These are phyloP conservation scores for Globisporangium camurandrum DNA, from an alignment of 352 stramenopile genomes.

Conservation along the genomic window DNA sequence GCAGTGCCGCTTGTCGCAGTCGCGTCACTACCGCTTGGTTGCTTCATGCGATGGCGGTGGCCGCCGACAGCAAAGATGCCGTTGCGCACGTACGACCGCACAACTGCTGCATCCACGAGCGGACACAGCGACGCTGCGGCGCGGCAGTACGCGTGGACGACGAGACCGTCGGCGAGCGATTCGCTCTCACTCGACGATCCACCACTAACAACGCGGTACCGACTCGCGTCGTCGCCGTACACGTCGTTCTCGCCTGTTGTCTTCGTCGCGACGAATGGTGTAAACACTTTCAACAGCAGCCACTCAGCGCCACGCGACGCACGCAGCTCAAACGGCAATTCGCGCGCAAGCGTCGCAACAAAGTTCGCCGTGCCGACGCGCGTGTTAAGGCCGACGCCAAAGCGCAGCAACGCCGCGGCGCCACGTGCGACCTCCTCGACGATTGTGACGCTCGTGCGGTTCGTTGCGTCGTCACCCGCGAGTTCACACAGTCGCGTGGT, in stretches of 20 bases:
- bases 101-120: constrained; percentile 34
- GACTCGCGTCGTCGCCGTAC: constrained; percentile 56
- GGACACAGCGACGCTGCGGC: constrained; percentile 67
- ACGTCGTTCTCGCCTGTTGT: constrained; percentile 61
- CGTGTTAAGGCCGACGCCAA: constrained; percentile 76
- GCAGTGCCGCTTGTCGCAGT: no score
- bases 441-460: constrained; percentile 36
- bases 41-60: no score
- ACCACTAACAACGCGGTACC: constrained; percentile 31
- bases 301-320: constrained; percentile 53
- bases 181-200: no score
- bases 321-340: constrained; percentile 66
- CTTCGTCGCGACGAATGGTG: constrained; percentile 49
- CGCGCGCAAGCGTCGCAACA: constrained; percentile 48
- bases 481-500: constrained; percentile 53
- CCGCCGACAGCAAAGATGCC: constrained; percentile 57
- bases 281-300: constrained; percentile 43
- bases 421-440: constrained; percentile 46
- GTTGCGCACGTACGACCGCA: constrained; percentile 50
- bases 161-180: constrained; percentile 43
- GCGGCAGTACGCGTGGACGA: constrained; percentile 66
- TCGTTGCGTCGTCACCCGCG: constrained; percentile 19
- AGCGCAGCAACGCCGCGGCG: constrained; percentile 50
- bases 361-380: constrained; percentile 76
- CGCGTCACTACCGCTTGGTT: no score